phyloP scores from a whole-genome alignment of 495 filamentous ascomycete species.

The Pseudotulostoma volvatum region DNA sequence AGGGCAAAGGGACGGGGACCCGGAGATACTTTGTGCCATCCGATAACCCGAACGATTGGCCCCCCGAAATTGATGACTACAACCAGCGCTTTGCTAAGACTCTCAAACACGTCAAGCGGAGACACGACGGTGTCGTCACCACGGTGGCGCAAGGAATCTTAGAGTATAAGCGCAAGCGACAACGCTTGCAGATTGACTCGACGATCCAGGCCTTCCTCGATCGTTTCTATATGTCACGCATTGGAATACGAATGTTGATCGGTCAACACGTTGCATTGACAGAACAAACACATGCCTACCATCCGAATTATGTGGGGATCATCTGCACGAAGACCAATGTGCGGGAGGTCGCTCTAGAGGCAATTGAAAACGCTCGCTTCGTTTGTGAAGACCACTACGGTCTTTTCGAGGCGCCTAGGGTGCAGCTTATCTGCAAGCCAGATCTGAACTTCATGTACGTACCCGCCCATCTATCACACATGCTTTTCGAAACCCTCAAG shows the following conservation, averaged over 20 bases:
- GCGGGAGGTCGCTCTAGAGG: constrained; percentile 85
- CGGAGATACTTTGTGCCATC: constrained; percentile 83
- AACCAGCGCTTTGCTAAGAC: constrained; percentile 77
- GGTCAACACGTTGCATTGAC: constrained; percentile 95
- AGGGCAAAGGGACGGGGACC: constrained; percentile 18
- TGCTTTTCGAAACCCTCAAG: constrained; percentile 98
- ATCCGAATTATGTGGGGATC: constrained; percentile 90
- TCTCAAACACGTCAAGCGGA: constrained; percentile 79
- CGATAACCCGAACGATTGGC: constrained; percentile 81
- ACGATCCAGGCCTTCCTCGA: constrained; percentile 94
- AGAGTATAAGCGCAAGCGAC: constrained; percentile 90
- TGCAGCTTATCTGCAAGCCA: constrained; percentile 87
- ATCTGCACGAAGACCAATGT: constrained; percentile 99
- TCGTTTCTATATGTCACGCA: constrained; percentile 99
- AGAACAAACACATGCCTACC: constrained; percentile 70
- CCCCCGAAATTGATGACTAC: constrained; percentile 84
- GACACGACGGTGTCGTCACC: constrained; percentile 93
- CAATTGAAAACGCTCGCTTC: constrained; percentile 94
- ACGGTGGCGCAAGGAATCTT: constrained; percentile 89
- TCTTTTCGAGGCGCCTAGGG: constrained; percentile 89
- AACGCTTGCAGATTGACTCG: constrained; percentile 95
- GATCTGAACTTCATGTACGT: constrained; percentile 98
- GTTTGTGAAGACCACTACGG: constrained; percentile 99
- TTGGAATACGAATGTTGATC: constrained; percentile 97
- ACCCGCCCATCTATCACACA: constrained; percentile 90